Base-by-base conservation (phyloP, 352 stramenopile species). In the Phytophthora litchii region DNA sequence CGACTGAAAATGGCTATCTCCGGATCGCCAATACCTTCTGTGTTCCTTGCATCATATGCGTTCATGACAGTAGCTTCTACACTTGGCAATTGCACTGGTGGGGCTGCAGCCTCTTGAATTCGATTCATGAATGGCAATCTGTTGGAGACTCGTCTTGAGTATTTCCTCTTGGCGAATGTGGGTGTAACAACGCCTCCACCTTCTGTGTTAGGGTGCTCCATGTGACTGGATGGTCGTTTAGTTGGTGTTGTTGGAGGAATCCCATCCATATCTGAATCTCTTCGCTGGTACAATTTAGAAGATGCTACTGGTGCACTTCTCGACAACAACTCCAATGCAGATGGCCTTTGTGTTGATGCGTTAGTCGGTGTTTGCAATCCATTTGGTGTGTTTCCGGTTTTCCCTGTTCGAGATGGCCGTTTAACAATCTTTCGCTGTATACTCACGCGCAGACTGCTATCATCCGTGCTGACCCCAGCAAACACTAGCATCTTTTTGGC, bases 401-500 rank as follows among this genome's bases (percentile, higher is more conserved):
- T 46, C 27, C 45, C 60, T 4, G 20, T 12, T 37, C 45, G 55
- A 46, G 44, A 52, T 29, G 53, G 38, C 8, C 54, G 53, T 44
- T 62, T 72, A n/a, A 46, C 44, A 60, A 64, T 43, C 16, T 66
- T 76, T 17, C 62, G 57, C 31, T 75, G 67, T 21, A 47, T 44
- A 10, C 46, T 48, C 3, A 37, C 53, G 19, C 48, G 48, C 14
- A 48, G 25, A 36, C 29, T 62, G 47, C 13, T 50, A n/a, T 67
- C 54, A 25, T 64, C 57, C 3, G 59, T 17, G 35, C 14, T 47
- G 25, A 68, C 47, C 16, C 67, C 59, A 49, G 70, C 76, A 64
- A 88, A 80, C 12, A 81, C 73, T 3, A 86, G 67, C 76, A 86
- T 88, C 42, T 90, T 90, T 60, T 84, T 90, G 11, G 80, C 78